A percentile compares a stretch with the other conserved stretches of the same genome.
Conservation (phyloP, 352 stramenopile genomes). For the Globisporangium canariense region DNA sequence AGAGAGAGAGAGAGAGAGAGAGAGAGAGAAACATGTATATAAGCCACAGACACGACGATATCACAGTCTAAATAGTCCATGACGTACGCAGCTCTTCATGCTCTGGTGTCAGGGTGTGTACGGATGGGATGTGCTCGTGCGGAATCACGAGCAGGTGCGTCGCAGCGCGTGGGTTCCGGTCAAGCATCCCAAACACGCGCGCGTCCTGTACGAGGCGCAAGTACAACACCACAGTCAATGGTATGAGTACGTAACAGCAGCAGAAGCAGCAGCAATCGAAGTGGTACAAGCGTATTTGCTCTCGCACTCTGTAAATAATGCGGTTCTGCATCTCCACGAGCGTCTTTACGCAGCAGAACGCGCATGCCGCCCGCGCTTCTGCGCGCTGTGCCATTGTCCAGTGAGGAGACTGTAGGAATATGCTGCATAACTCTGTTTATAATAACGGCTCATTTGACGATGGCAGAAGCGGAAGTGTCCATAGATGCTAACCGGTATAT, state of each 20-base stretch:
- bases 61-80: neutral
- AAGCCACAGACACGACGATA: neutral
- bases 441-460: too few relatives aligned
- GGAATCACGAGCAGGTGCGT: constrained; percentile 65
- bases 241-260: neutral
- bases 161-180: constrained; percentile 50
- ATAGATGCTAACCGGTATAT: too few relatives aligned
- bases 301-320: constrained; percentile 53
- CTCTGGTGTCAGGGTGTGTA: constrained; percentile 40
- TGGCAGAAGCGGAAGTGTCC: too few relatives aligned
- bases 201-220: constrained; percentile 33
- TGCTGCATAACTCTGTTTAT: too few relatives aligned
- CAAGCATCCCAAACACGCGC: constrained; percentile 52
- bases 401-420: too few relatives aligned
- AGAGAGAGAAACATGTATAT: too few relatives aligned
- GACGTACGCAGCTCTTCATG: constrained; percentile 43
- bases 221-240: neutral
- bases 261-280: neutral
- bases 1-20: too few relatives aligned
- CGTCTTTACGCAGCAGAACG: constrained; percentile 55
- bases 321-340: constrained; percentile 39
- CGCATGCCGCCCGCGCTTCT: constrained; percentile 24
- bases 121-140: constrained; percentile 50
- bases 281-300: neutral
- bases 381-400: constrained; percentile 1